phyloP scores from a whole-genome alignment of 306 rosid species.

The Castanea crenata region DNA sequence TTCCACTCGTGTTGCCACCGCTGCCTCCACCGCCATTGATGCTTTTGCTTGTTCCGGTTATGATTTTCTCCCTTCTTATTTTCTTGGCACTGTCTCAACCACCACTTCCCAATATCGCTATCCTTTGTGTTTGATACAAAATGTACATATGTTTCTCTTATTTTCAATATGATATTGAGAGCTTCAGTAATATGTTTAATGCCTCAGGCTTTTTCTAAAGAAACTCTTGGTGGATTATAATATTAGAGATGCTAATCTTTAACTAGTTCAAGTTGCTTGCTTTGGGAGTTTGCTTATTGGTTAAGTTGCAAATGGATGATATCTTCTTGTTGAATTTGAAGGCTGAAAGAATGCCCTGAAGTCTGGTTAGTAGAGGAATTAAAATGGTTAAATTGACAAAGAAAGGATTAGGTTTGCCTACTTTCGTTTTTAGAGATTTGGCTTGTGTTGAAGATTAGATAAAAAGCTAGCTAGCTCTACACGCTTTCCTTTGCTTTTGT shows the following conservation, averaged over 20 bases:
- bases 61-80: slow-evolving; percentile 28
- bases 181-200: no score
- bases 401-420: not conserved
- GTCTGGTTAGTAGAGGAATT: no score
- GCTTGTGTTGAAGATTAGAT: not conserved
- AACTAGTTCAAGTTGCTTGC: no score
- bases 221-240: no score
- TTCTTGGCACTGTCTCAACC: slow-evolving; percentile 17
- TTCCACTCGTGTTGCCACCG: slow-evolving; percentile 40
- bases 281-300: no score
- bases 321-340: not conserved
- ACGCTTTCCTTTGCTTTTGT: not conserved
- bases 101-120: not conserved
- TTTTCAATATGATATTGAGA: no score
- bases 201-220: no score
- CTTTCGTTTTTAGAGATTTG: not conserved
- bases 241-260: no score
- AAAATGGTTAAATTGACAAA: no score
- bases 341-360: not conserved
- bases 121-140: no score
- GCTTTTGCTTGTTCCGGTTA: slow-evolving; percentile 23
- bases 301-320: no score
- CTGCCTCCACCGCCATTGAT: slow-evolving; percentile 40
- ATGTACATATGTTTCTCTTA: no score
- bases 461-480: not conserved